Evolutionary conservation across 2,329 filamentous ascomycete genomes (phyloP).

Genomic region (Exophiala oligosperma): DNA sequence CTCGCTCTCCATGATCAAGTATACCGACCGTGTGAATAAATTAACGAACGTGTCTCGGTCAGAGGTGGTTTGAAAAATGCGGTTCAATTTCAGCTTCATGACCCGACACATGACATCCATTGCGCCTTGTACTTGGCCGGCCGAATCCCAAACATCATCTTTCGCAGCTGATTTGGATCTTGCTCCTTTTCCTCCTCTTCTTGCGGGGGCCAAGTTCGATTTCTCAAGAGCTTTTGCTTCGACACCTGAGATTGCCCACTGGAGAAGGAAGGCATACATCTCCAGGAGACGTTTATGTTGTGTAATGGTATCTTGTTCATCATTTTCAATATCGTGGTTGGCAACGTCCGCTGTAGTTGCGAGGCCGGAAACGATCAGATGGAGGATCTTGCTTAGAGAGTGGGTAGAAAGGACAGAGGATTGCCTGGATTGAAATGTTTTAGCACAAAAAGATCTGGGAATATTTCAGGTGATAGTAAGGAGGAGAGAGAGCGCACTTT

Average conservation of each 20-base stretch:
- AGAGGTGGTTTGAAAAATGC: conserved; percentile 93
- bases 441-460: conserved; percentile 56
- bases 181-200: conserved; percentile 70
- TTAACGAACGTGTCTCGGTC: conserved; percentile 94
- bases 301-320: conserved; percentile 82
- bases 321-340: conserved; percentile 81
- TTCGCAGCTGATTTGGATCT: conserved; percentile 69
- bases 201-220: conserved; percentile 68
- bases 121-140: conserved; percentile 79
- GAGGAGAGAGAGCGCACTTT: conserved; percentile 73
- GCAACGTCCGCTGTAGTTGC: conserved; percentile 82
- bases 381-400: conserved; percentile 87
- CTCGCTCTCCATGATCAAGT: conserved; percentile 92
- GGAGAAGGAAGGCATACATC: conserved; percentile 88
- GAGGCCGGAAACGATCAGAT: conserved; percentile 82
- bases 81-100: conserved; percentile 84
- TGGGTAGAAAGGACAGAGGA: conserved; percentile 75
- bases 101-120: conserved; percentile 96
- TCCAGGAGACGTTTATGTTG: conserved; percentile 92
- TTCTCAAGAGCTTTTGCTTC: conserved; percentile 94
- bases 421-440: conserved; percentile 72
- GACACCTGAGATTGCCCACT: conserved; percentile 94
- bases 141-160: conserved; percentile 84
- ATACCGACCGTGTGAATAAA: conserved; percentile 87
- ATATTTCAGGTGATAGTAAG: neutral